A percentile compares a stretch with the other conserved stretches of the same genome.
These are phyloP conservation scores for Elsinoe fawcettii DNA, from an alignment of 2,329 filamentous ascomycete genomes.

Conservation along the genomic window DNA sequence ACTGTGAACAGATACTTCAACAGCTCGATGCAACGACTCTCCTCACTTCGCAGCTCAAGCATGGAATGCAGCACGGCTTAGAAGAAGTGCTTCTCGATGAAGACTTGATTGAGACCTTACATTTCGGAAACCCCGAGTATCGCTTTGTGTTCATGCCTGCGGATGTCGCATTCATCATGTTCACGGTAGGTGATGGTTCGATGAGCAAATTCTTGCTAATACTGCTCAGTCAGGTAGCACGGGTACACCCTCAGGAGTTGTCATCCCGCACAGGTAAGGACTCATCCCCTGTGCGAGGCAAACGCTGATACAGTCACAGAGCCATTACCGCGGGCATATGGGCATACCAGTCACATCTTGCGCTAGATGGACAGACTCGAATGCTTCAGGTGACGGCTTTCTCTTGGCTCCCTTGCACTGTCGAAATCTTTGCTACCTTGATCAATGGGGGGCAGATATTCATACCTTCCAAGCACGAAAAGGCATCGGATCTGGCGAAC, in stretches of 20 bases:
- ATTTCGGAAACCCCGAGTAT: background rate
- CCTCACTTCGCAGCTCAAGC: background rate
- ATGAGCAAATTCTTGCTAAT: background rate
- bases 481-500: background rate
- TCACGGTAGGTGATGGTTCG: background rate
- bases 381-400: constrained; percentile 8
- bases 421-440: constrained; percentile 5
- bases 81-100: background rate
- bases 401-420: background rate
- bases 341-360: background rate
- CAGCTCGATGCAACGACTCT: constrained; percentile 18
- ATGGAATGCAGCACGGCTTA: background rate
- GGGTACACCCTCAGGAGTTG: constrained; percentile 1
- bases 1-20: constrained; percentile 23
- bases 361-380: background rate
- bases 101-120: background rate
- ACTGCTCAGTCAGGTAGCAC: background rate
- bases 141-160: background rate
- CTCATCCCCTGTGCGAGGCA: background rate
- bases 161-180: background rate
- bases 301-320: background rate
- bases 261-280: background rate
- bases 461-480: constrained; percentile 2
- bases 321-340: background rate
- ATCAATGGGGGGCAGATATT: background rate